Evolutionary conservation across 192 early-diverging fungal genomes (phyloP), one percentile per base, ranked within the genome.

Genomic region (Kappamyces sp.): DNA sequence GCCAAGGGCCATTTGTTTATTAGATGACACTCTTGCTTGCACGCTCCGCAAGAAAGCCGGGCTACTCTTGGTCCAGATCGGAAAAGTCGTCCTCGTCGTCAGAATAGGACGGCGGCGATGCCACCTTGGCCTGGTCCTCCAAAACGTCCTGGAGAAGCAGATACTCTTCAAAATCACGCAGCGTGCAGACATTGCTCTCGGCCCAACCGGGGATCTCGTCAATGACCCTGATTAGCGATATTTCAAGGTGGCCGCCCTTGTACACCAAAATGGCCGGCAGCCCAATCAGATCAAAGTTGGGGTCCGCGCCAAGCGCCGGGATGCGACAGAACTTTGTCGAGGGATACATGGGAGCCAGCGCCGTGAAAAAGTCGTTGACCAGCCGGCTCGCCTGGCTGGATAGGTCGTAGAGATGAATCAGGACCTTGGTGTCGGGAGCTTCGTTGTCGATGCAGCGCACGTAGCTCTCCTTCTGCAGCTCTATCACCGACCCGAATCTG

Each of bases 291-390:
- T 83, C 80, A 63, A 83, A 80, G 3, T 53, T 55, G 33, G 62
- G 50, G 55, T 83, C 78, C 2, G 80, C 80, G 47, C 67, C 52
- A 1, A 69, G 69, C 4, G 84, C 83, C 36, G 91, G 74, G 61
- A 97, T 97, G 61, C 89, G 87, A 50, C 89, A 68, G 74, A 97
- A 96, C 75, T 97, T 96, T 43, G 84, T 84, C 2, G 82, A 67
- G 12, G 83, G 81, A 71, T 92, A 85, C 67, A 83, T 77, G 15
- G 55, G 43, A 1, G 92, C 89, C 5, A 94, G 70, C 55, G 71
- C 73, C n/a, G 72, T 66, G 47, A 98, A 66, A 55, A 83, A 77
- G 15, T 66, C 63, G 60, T 87, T 89, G 74, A 95, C 84, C 32
- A 93, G 69, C 65, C 90, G 87, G 71, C 93, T 74, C 5, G 62